A percentile compares a stretch with the other conserved stretches of the same genome.
Conservation (phyloP, 306 rosid genomes). For the Fragaria vesca region DNA sequence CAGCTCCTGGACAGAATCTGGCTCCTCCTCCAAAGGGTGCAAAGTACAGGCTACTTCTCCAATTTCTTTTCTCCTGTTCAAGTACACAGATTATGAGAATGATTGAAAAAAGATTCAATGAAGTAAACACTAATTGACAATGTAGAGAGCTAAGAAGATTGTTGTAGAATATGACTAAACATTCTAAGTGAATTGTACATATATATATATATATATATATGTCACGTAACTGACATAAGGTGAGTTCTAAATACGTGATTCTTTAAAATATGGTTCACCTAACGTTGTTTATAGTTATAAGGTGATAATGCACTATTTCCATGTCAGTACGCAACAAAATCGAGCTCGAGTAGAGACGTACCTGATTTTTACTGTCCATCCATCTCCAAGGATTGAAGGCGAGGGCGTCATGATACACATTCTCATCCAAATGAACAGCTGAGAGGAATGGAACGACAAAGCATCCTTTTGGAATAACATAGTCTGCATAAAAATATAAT, state of each 20-base stretch:
- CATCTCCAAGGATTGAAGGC: conserved; percentile 94
- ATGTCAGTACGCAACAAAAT: too few relatives aligned
- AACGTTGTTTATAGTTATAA: too few relatives aligned
- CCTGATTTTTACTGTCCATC: conserved; percentile 82
- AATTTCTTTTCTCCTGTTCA: conserved; percentile 70
- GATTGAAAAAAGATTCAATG: neutral
- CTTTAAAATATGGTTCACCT: too few relatives aligned
- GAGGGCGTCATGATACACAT: conserved; percentile 59
- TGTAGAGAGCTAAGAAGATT: too few relatives aligned
- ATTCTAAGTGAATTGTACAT: too few relatives aligned
- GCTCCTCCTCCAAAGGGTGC: conserved; percentile 97
- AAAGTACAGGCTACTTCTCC: conserved; percentile 76
- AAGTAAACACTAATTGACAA: neutral
- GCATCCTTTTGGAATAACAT: conserved; percentile 79
- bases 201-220: too few relatives aligned
- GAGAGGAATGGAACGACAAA: conserved; percentile 95
- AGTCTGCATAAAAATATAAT: conserved; percentile 40
- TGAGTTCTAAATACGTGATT: too few relatives aligned
- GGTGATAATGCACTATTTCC: too few relatives aligned
- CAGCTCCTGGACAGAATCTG: conserved; percentile 95
- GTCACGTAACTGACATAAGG: too few relatives aligned
- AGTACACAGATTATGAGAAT: neutral
- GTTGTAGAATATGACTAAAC: too few relatives aligned
- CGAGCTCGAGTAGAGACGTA: conserved; percentile 12
- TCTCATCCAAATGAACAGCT: conserved; percentile 90